Conservation (phyloP, 2,329 filamentous ascomycete species). For the Neopestalotiopsis sp. region DNA sequence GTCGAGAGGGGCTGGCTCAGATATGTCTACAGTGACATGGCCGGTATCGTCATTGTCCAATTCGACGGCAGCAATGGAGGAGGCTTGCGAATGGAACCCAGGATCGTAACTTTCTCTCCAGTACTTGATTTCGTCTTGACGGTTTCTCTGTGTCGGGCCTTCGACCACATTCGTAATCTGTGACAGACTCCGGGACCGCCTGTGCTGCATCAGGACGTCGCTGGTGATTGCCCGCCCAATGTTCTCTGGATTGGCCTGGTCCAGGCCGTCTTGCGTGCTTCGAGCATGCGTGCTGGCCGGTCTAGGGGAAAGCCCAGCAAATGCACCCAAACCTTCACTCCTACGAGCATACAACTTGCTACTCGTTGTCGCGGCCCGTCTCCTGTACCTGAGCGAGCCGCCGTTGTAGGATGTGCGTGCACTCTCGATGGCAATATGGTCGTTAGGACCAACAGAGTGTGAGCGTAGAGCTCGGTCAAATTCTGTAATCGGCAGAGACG, state of each 20-base stretch:
- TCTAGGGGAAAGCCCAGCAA: slow-evolving; percentile 62
- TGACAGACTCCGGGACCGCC: slow-evolving; percentile 65
- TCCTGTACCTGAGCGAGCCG: slow-evolving; percentile 44
- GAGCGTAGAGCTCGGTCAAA: slow-evolving; percentile 65
- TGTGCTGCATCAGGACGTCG: slow-evolving; percentile 52
- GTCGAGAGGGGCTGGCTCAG: slow-evolving; percentile 35
- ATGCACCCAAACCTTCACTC: slow-evolving; percentile 46
- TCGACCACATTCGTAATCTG: slow-evolving; percentile 46
- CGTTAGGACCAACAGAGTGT: slow-evolving; percentile 63
- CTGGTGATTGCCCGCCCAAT: slow-evolving; percentile 69
- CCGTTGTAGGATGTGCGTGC: slow-evolving; percentile 58
- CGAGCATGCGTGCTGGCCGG: slow-evolving; percentile 65
- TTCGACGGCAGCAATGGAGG: slow-evolving; percentile 37
- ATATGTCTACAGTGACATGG: slow-evolving; percentile 35
- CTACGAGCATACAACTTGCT: slow-evolving; percentile 45
- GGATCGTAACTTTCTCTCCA: slow-evolving; percentile 67
- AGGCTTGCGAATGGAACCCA: slow-evolving; percentile 55
- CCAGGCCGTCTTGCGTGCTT: slow-evolving; percentile 43
- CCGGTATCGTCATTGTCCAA: slow-evolving; percentile 41
- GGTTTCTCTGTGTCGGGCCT: slow-evolving; percentile 47
- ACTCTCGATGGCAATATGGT: slow-evolving; percentile 57
- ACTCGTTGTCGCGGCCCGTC: slow-evolving; percentile 47
- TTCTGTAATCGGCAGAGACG: slow-evolving; percentile 64
- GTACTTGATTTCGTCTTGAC: slow-evolving; percentile 68
- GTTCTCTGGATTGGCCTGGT: slow-evolving; percentile 52